phyloP scores from a whole-genome alignment of 371 early-diverging fungal species.

The Lichtheimia ornata region DNA sequence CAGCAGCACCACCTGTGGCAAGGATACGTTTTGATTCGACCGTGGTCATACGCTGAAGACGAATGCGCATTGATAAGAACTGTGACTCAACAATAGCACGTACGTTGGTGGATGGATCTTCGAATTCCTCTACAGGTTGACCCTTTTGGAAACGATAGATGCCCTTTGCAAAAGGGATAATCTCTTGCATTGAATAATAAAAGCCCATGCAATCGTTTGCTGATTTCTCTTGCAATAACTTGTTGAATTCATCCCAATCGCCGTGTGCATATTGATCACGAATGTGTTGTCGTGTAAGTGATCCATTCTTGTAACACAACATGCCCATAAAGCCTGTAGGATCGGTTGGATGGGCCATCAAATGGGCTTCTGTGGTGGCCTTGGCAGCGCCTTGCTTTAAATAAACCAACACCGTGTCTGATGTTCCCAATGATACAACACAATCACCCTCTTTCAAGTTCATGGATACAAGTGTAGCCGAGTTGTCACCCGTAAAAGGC shows the following conservation, averaged over 20 bases:
- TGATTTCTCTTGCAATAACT: conserved; percentile 27
- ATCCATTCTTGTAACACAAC: conserved; percentile 86
- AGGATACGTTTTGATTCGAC: conserved; percentile 51
- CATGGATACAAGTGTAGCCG: conserved; percentile 71
- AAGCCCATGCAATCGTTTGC: conserved; percentile 54
- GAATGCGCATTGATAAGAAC: conserved; percentile 70
- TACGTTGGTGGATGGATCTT: conserved; percentile 40
- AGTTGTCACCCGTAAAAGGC: conserved; percentile 87
- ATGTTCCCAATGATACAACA: conserved; percentile 79
- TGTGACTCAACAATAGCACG: conserved; percentile 78
- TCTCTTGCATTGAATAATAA: conserved; percentile 75
- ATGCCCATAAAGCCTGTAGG: conserved; percentile 67
- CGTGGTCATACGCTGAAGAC: conserved; percentile 37
- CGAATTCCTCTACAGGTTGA: conserved; percentile 51
- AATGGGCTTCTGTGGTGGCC: conserved; percentile 57
- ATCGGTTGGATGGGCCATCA: conserved; percentile 75
- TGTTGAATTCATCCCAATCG: conserved; percentile 66
- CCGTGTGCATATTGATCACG: conserved; percentile 56
- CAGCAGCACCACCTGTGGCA: conserved; percentile 79
- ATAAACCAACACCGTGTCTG: conserved; percentile 75
- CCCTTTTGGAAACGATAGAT: conserved; percentile 65
- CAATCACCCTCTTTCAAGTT: conserved; percentile 58
- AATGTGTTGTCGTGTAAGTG: conserved; percentile 72
- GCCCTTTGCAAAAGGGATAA: conserved; percentile 75
- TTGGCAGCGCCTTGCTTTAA: conserved; percentile 48